Evolutionary conservation across 108 stramenopile species (phyloP), one percentile per base, ranked within the genome.

Genomic region (Pseudonitzschia multiseries): DNA sequence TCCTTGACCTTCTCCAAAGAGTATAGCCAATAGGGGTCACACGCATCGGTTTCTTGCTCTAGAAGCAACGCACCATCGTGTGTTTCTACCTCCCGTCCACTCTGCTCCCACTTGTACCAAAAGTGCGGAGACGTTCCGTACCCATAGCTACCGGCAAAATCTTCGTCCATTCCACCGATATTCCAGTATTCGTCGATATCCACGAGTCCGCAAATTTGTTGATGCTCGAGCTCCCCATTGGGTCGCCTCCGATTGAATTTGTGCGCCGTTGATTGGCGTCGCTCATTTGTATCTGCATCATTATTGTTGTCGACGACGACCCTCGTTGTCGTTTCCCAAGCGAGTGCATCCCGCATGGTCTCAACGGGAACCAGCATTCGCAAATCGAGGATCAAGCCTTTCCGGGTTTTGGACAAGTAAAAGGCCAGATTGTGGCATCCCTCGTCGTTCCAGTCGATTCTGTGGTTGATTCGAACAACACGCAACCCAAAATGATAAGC

Each of bases 161-260:
- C 77, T 68, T 78, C 77, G 51, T 78, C 77, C 36, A 70, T 71
- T 46, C 77, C 77, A 42, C 77, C 77, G 60, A 27, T 68, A 41
- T 72, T 54, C 71, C 71, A 78, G 36, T 72, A 78, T 40, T 70
- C 77, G 12, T 26, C 29, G 8, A 62, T 50, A 14, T 57, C 52
- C 6, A 78, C 20, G 20, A 78, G 26, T 21, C 62, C 52, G 8
- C 71, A 63, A 36, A 65, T 70, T 22, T 70, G 77, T n/a, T 78
- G 77, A 12, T 41, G 17, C 10, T 40, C 15, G 9, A 24, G 41
- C 13, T 41, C 36, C 9, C 66, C 66, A 33, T 78, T 50, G 8
- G 41, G 20, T 27, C 33, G 20, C 15, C 51, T 40, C 12, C 77
- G 77, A 62, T 67, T 72, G 64, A 78, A 78, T 12, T 69, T 60